Conservation (phyloP, 768 basidiomycete species). For the Russula olivacea region DNA sequence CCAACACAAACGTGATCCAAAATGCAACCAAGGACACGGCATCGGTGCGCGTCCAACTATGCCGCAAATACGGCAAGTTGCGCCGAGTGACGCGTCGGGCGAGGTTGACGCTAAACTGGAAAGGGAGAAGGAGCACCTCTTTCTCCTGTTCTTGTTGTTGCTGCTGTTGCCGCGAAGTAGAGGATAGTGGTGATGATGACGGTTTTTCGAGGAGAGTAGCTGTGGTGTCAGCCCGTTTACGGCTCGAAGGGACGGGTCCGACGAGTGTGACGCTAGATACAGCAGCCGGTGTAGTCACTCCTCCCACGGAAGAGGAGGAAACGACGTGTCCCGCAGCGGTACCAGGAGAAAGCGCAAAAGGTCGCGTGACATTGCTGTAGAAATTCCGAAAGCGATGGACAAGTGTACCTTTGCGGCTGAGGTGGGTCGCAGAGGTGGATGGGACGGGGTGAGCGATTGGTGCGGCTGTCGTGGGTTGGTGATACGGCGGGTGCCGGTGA, state of each 20-base stretch:
- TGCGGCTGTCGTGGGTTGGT: constrained; percentile 30
- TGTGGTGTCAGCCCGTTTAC: constrained; percentile 5
- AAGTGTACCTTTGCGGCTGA: constrained; percentile 43
- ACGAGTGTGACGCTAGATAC: constrained; percentile 22
- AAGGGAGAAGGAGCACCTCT: constrained; percentile 42
- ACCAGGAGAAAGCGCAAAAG: constrained; percentile 45
- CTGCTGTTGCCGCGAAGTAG: not conserved
- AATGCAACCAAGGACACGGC: constrained; percentile 79
- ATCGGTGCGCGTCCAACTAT: constrained; percentile 91
- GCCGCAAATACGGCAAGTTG: constrained; percentile 82
- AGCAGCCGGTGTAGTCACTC: constrained; percentile 11
- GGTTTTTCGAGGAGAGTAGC: constrained; percentile 12
- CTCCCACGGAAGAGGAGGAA: constrained; percentile 5
- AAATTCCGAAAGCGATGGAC: constrained; percentile 42
- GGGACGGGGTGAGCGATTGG: constrained; percentile 6
- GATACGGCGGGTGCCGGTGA: constrained; percentile 32
- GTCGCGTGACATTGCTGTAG: constrained; percentile 44
- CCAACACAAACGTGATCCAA: constrained; percentile 78
- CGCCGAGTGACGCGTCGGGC: constrained; percentile 51
- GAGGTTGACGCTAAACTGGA: constrained; percentile 52
- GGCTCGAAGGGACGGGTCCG: not conserved
- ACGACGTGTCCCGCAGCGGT: constrained; percentile 8
- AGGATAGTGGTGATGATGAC: not conserved
- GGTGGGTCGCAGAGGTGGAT: constrained; percentile 31
- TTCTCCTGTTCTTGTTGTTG: not conserved